Base-by-base conservation (phyloP, 495 filamentous ascomycete genomes). In the Podospora tetraspora region DNA sequence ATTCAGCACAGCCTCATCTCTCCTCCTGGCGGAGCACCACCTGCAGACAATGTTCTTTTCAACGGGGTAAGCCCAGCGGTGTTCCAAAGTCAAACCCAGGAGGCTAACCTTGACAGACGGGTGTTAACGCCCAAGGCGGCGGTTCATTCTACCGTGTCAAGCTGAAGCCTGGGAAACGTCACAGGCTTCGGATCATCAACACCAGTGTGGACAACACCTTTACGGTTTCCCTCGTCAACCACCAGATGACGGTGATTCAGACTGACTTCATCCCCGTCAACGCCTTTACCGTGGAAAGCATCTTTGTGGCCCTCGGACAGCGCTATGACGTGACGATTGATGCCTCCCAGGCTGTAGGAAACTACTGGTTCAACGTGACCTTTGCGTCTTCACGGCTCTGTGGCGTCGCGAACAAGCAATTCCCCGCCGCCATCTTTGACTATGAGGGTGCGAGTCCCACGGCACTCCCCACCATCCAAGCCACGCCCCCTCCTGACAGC, bases 301-400 rank as follows among this genome's bases (percentile, higher is more conserved):
- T 89, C n/a, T 73, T 76, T 8, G 78, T 91, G 43, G 83, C 71
- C 27, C 88, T 90, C 70, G 88, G 86, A 3, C 86, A 91, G 73
- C 81, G 89, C 27, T 90, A 89, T 73, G 84, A 90, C 68, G 76
- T 91, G n/a, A 82, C 90, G 58, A 80, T 91, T 29, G 81, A 82
- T 52, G 88, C 87, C 1, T 80, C 85, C 61, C 78, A 84, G 62
- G 60, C 62, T 11, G 58, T 66, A 1, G 65, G 65, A 1, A 66
- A 66, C 58, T 66, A 66, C 58, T 66, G 65, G 65, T 66, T 66
- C 65, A 66, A 66, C 58, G 65, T 66, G n/a, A 66, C 65, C 21
- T 61, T 66, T 22, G 65, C 65, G 25, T 24, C 66, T 0, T 64
- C 37, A 7, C 29, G 60, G 10, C 27, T 62, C 3, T 70, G 69